Conservation (phyloP, 345 rosid genomes). For the Sapria himalayana region DNA sequence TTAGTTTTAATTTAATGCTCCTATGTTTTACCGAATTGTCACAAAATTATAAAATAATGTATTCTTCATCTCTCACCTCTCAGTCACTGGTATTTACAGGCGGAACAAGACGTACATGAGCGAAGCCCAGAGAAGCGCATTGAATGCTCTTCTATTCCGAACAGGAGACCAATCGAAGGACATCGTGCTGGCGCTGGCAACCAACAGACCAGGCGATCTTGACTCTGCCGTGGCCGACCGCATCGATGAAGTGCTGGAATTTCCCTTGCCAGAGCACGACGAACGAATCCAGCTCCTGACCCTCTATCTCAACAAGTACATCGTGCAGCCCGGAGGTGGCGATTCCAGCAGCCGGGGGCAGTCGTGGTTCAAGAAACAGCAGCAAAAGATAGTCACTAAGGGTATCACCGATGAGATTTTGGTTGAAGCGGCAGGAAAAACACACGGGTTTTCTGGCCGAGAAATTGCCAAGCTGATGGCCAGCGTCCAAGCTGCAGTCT, state of each 20-base stretch:
- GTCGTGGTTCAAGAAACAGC: slow-evolving; percentile 32
- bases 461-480: slow-evolving; percentile 91
- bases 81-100: too few species aligned
- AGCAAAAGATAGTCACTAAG: slow-evolving; percentile 52
- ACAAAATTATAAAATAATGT: too few species aligned
- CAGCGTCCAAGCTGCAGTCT: slow-evolving; percentile 77
- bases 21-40: too few species aligned
- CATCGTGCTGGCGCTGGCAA: slow-evolving; percentile 82
- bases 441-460: slow-evolving; percentile 75
- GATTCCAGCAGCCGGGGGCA: slow-evolving; percentile 32
- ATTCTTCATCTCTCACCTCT: too few species aligned
- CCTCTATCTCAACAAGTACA: slow-evolving; percentile 75
- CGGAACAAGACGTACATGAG: slow-evolving; percentile 92
- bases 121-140: slow-evolving; percentile 94
- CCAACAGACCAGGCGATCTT: slow-evolving; percentile 95
- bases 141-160: slow-evolving; percentile 81
- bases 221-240: slow-evolving; percentile 90
- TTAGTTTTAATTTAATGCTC: too few species aligned
- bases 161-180: slow-evolving; percentile 96
- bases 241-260: slow-evolving; percentile 78
- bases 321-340: slow-evolving; percentile 40
- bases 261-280: slow-evolving; percentile 66
- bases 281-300: slow-evolving; percentile 76
- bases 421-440: slow-evolving; percentile 70
- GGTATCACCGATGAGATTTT: slow-evolving; percentile 56